Evolutionary conservation across 441 rosid species (phyloP).

Genomic region (Pelargonium citronellum): DNA sequence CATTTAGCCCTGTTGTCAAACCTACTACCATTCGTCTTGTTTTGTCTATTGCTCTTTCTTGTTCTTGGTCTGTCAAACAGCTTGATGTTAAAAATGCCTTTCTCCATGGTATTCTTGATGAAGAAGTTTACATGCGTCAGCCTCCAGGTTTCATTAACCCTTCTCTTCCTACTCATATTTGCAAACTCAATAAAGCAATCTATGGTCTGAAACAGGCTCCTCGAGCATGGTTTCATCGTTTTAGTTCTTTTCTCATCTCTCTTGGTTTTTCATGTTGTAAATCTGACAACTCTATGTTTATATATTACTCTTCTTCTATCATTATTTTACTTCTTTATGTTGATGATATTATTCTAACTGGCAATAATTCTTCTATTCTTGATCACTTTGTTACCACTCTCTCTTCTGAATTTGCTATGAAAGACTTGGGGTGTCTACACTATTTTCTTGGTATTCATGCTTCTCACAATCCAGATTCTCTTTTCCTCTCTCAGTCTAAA

Average conservation of each 20-base stretch:
- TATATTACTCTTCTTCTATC: neutral
- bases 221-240: neutral
- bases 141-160: neutral
- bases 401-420: neutral
- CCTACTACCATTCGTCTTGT: neutral
- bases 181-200: neutral
- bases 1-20: neutral
- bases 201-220: conserved; percentile 4
- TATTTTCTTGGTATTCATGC: neutral
- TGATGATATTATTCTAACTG: conserved; percentile 6
- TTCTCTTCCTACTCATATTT: neutral
- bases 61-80: neutral
- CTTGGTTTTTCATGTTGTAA: neutral
- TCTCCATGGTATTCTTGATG: neutral
- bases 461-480: neutral
- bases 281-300: neutral
- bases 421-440: neutral
- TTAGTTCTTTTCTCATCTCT: neutral
- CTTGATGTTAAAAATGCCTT: neutral
- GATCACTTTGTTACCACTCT: neutral
- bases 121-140: neutral
- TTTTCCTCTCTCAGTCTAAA: neutral
- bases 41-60: neutral
- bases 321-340: neutral
- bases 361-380: neutral